Evolutionary conservation across 2,329 filamentous ascomycete species (phyloP).

Genomic region (Ophiosphaerella narmari): DNA sequence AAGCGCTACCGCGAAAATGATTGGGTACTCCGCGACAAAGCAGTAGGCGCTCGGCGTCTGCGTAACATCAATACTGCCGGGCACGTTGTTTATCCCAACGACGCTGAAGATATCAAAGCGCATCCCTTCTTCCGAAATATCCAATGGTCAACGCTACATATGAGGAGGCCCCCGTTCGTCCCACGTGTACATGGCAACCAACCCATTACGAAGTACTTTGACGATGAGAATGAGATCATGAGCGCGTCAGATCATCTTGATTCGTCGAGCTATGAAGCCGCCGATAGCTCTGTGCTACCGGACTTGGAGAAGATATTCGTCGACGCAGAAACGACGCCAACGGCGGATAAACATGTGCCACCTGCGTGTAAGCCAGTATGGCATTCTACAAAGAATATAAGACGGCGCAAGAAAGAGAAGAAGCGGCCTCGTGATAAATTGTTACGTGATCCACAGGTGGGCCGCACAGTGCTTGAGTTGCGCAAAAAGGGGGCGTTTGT

Average conservation of each 20-base stretch:
- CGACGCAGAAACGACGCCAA: slow-evolving; percentile 1
- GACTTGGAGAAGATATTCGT: not conserved
- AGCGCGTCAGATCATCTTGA: slow-evolving; percentile 44
- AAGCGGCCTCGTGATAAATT: slow-evolving; percentile 85
- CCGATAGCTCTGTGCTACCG: not conserved
- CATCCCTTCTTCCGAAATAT: slow-evolving; percentile 85
- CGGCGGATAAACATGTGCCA: not conserved
- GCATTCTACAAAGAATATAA: slow-evolving; percentile 19
- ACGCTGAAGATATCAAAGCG: slow-evolving; percentile 85
- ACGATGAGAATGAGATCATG: slow-evolving; percentile 73
- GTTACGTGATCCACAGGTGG: slow-evolving; percentile 72
- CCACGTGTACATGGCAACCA: slow-evolving; percentile 65
- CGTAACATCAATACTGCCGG: slow-evolving; percentile 48
- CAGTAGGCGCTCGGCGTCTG: slow-evolving; percentile 24
- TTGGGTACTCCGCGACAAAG: slow-evolving; percentile 32
- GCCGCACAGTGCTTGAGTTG: slow-evolving; percentile 72
- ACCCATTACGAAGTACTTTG: slow-evolving; percentile 79
- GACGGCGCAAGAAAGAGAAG: slow-evolving; percentile 66
- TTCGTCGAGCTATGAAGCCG: slow-evolving; percentile 37
- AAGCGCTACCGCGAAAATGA: slow-evolving; percentile 74
- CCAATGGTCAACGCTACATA: slow-evolving; percentile 76
- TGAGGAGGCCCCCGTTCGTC: slow-evolving; percentile 75
- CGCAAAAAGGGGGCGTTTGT: slow-evolving; percentile 84
- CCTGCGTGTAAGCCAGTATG: slow-evolving; percentile 6
- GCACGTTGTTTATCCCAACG: slow-evolving; percentile 77